Evolutionary conservation across 2,329 filamentous ascomycete genomes (phyloP), one percentile per base, ranked within the genome.

Genomic region (Cordyceps fumosorosea): DNA sequence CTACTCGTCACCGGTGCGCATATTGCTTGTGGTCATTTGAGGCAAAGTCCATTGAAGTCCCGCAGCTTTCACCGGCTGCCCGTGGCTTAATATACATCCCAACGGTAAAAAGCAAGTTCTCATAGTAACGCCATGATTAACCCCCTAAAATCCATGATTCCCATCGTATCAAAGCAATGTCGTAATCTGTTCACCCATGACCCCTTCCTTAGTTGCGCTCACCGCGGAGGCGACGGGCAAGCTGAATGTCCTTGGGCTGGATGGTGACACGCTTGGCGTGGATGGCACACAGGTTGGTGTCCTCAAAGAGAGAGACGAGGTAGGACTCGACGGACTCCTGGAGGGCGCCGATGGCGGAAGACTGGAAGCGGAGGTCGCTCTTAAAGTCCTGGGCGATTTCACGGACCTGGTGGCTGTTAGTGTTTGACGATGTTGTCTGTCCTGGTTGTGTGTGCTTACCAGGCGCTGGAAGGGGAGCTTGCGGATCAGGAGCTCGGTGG

Each of bases 261-360:
- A 98, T 98, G 74, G 93, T 98, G 75, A 98, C 95, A 82, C 95
- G 92, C 88, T 98, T 98, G 65, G 93, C 95, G 77, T 98, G 93
- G 69, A 98, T 93, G 65, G 93, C 95, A 78, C 93, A 97, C 48
- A 98, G 84, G 78, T 98, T 97, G 42, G 75, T 74, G 58, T 76
- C 74, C 64, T 98, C 93, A 72, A 98, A 98, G 68, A 98, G 89
- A 51, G 93, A 96, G 79, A 98, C 93, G 73, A 99, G 89, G 82
- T 97, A 98, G 2, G 95, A 96, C 84, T 99, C 95, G 68, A 96
- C 93, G 61, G 95, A 96, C 84, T 99, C 95, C 82, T 99, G 93
- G 47, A 99, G 88, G 68, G 95, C 95, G 74, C 91, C 90, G 75
- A 99, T 97, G 77, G 95, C 95, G 53, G 93, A 96, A 26, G 91